Base-by-base conservation (phyloP, 2,329 filamentous ascomycete genomes). In the Paecilomyces formosus region DNA sequence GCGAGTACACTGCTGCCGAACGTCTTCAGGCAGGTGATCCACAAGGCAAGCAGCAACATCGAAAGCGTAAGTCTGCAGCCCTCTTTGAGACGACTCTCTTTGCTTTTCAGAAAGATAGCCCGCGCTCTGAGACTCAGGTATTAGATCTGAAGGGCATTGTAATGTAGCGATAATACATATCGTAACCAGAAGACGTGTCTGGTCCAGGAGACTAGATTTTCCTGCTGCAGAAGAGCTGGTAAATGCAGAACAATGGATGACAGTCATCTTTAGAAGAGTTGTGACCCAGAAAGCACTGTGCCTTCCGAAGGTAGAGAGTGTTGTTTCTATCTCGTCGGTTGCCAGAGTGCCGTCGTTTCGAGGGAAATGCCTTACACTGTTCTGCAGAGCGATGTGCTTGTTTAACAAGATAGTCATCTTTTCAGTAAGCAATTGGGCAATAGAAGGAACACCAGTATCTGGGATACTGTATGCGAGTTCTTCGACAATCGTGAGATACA, bases 31-130 rank as follows among this genome's bases (percentile, higher is more conserved):
- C 56, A 79, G 72, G 15, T 71, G 70, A 58, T 80, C 78, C 30
- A 77, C 69, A 3, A 79, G 66, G 11, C 73, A 72, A 9, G 76
- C 72, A 11, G 77, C 76, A 13, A 79, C 74, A 59, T 80, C 78
- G 13, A 79, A 66, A 12, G 76, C 72, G 49, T 78, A 73, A 6
- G 73, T 72, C 58, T 75, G 73, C 13, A 76, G 63, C 35, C 70
- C 63, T 5, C 71, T 70, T 8, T 69, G 72, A 21, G 70, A 68
- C 26, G 67, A 70, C 13, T 69, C 66, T 11, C 65, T 65, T 53
- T 64, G 64, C 11, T 64, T 61, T 53, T 66, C 65, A 22, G 68
- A 68, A 54, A 69, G 71, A 55, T 69, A 70, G 45, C 70, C 65
- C 5, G 67, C 68, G 21, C 65, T 60, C 26, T 67, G 67, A 58